Percentiles rank a stretch among this genome's conserved stretches.
These are phyloP conservation scores for Tetrapisispora namnaoensis DNA, from an alignment of 805 yeast genomes.

Conservation along the genomic window DNA sequence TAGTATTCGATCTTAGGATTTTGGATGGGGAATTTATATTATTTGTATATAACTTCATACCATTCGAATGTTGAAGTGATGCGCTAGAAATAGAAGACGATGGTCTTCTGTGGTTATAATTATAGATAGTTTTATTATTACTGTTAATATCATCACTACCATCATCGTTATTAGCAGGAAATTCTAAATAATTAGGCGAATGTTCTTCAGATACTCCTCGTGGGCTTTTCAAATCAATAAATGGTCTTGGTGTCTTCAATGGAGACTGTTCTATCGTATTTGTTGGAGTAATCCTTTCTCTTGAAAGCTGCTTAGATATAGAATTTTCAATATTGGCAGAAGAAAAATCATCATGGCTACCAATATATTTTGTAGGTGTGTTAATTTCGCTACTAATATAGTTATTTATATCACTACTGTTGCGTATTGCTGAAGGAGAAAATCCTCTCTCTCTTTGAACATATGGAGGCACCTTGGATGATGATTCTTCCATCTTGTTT, in stretches of 20 bases:
- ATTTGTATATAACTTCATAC: not conserved
- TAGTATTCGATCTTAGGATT: not conserved
- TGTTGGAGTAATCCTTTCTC: not conserved
- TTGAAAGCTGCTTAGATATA: not conserved
- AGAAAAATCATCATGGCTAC: not conserved
- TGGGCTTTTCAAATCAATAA: not conserved
- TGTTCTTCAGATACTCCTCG: not conserved
- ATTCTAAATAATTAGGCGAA: not conserved
- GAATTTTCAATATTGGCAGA: not conserved
- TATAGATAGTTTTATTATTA: not conserved
- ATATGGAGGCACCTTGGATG: not conserved
- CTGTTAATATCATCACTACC: not conserved
- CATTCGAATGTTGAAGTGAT: not conserved
- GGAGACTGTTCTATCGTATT: not conserved
- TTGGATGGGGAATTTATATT: not conserved
- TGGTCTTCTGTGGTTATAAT: not conserved
- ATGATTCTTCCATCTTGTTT: not conserved
- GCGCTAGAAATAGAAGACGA: not conserved
- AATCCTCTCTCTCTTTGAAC: not conserved
- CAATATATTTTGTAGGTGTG: not conserved
- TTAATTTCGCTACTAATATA: not conserved
- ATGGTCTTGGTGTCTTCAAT: not conserved
- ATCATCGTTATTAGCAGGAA: not conserved
- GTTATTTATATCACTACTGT: not conserved
- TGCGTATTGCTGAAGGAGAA: not conserved